Evolutionary conservation across 164 flowering plant species (phyloP), one percentile per base, ranked within the genome.

Genomic region (Kingdonia uniflora): DNA sequence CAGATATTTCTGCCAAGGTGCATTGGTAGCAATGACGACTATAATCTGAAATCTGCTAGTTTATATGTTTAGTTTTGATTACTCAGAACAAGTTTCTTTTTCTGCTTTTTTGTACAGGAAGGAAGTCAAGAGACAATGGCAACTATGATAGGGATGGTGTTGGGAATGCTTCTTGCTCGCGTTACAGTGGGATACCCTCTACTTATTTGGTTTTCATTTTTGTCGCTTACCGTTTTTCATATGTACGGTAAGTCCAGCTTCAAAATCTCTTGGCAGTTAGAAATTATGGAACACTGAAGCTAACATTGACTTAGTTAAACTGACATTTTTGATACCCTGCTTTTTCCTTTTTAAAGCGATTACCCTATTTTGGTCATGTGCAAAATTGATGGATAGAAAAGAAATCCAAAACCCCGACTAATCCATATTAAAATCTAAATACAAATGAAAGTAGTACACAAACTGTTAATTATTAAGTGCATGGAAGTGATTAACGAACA

Each of bases 81-180:
- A 39, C 48, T 35, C 56, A 20, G 4, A 15, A 26, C 52, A 11
- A 11, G 22, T 37, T 43, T 14, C 52, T 39, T 26, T 17, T 19
- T 49, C 19, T 24, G 19, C 19, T 19, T 55, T 35, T 58, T 42
- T 16, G 60, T 38, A 60, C 37, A 94, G 99, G 99, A 89, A 72
- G 97, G 99, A 59, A 94, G 99, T 68, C 99, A 94, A 67, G 97
- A 94, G 71, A 94, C 99, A 40, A 45, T 94, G 48, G 97, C 97
- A 26, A 94, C 99, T 48, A 89, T 94, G 99, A 60, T 72, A 44
- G 97, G 99, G 56, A 94, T 94, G 99, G 79, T 96, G 40, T 2
- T 89, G 38, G 99, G 99, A 49, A 94, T 94, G 97, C 67, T 94
- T 58, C 80, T 94, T 68, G 95, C 99, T 52, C 99, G 69, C 19